Evolutionary conservation across 164 flowering plant genomes (phyloP), one percentile per base, ranked within the genome.

Genomic region (Umbilicus rupestris): DNA sequence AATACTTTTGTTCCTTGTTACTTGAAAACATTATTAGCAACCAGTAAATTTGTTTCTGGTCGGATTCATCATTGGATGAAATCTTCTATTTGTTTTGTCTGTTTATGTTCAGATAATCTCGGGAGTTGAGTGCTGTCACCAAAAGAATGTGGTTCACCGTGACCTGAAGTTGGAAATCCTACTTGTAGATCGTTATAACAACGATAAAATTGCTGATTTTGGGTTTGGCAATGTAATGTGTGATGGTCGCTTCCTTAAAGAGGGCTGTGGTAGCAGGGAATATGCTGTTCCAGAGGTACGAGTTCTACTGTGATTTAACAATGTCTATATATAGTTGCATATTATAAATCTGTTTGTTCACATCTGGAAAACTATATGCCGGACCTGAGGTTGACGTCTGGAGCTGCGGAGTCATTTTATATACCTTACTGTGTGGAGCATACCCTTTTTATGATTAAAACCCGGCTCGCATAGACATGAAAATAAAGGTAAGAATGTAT

Each of bases 371-470:
- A 24, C 55, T 63, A 41, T 75, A 69, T 35, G 67, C 67, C 63
- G 72, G 72, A 24, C 78, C 78, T 17, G 82, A 76, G 63, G 73
- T 79, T 59, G 82, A 79, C 71, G 71, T 76, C 66, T 79, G 82
- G 82, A 79, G 82, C 45, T 76, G 79, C 74, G 82, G 82, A 29
- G 79, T 76, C 69, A 76, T 76, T 35, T 60, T 75, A 37, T 75
- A 68, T 69, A 67, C 74, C 42, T 72, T 75, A 42, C 67, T 69
- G 28, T 75, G 67, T 19, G 67, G 62, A 3, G 55, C 65, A 26
- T 72, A 68, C 57, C 78, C 78, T 42, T 75, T 75, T 62, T 69
- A 65, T 42, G 74, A 42, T 42, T 75, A 72, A 59, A 74, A 41
- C 64, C 57, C 67, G 22, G 28, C 72, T 7, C 30, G 39, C 6